Evolutionary conservation across 2,329 filamentous ascomycete species (phyloP).

Genomic region (Claviceps capensis): DNA sequence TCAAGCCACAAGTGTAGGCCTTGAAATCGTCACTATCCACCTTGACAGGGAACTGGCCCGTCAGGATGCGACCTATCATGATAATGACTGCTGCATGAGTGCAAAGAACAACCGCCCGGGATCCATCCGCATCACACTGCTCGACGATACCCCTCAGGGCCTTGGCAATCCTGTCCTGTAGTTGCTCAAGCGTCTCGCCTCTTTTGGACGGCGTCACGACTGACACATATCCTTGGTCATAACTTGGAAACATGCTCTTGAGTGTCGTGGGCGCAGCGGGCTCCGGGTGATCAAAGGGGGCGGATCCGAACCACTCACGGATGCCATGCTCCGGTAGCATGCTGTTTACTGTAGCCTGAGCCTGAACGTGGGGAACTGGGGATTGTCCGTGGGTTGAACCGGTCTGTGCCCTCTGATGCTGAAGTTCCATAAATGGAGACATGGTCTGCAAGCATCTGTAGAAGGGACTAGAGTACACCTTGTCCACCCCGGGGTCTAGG

Average conservation of each 20-base stretch:
- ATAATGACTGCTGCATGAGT: slow-evolving; percentile 87
- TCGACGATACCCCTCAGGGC: slow-evolving; percentile 57
- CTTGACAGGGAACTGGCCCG: slow-evolving; percentile 60
- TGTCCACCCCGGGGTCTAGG: slow-evolving; percentile 53
- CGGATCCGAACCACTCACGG: slow-evolving; percentile 85
- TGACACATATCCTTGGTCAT: slow-evolving; percentile 44
- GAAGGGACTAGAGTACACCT: slow-evolving; percentile 73
- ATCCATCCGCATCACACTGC: slow-evolving; percentile 56
- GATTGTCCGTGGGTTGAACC: background rate
- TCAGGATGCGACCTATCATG: slow-evolving; percentile 68
- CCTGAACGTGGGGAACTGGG: background rate
- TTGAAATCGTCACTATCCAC: slow-evolving; percentile 65
- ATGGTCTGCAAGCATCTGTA: slow-evolving; percentile 83
- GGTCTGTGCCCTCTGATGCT: slow-evolving; percentile 9
- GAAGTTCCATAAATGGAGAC: slow-evolving; percentile 47
- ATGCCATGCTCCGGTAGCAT: slow-evolving; percentile 44
- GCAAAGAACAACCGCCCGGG: slow-evolving; percentile 63
- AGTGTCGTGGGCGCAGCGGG: slow-evolving; percentile 55
- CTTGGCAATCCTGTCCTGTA: slow-evolving; percentile 68
- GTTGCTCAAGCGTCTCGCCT: slow-evolving; percentile 66
- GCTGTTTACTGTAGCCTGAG: slow-evolving; percentile 12
- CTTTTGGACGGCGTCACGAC: slow-evolving; percentile 51
- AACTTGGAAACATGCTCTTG: slow-evolving; percentile 51
- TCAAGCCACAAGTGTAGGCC: slow-evolving; percentile 73
- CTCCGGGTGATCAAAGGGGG: slow-evolving; percentile 71